A percentile compares a stretch with the other conserved stretches of the same genome.
Evolutionary conservation across 768 basidiomycete species (phyloP).

Genomic region (Calocybe indica): DNA sequence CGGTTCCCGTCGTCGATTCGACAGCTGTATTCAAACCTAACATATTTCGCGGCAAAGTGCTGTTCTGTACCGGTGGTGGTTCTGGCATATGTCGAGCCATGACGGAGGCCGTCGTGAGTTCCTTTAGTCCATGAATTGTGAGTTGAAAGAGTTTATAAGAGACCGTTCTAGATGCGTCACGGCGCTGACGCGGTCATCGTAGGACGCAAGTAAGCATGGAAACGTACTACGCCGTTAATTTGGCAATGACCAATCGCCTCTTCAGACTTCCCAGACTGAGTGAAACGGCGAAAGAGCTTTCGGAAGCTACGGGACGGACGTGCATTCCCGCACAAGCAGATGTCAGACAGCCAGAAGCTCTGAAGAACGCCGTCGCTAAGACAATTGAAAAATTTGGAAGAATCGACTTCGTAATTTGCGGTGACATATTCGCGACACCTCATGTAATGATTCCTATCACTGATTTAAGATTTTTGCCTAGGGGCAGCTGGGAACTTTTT

Average conservation of each 20-base stretch:
- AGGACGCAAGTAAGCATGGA: constrained; percentile 68
- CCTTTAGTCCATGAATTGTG: too few relatives aligned
- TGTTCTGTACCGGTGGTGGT: constrained; percentile 88
- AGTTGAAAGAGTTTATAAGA: too few relatives aligned
- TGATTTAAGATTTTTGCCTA: constrained; percentile 18
- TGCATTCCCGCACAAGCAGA: constrained; percentile 79
- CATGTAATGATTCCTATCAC: neutral
- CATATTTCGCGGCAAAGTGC: constrained; percentile 86
- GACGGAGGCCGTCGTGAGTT: constrained; percentile 73
- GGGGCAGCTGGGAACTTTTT: constrained; percentile 97
- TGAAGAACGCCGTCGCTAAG: constrained; percentile 70
- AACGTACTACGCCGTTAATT: too few relatives aligned
- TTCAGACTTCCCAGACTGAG: constrained; percentile 65
- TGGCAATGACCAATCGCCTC: neutral
- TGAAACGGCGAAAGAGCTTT: constrained; percentile 65
- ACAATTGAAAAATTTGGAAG: constrained; percentile 73
- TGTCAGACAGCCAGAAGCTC: constrained; percentile 68
- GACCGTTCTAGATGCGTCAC: constrained; percentile 59
- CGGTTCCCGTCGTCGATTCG: constrained; percentile 46
- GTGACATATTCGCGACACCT: constrained; percentile 27
- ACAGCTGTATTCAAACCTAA: constrained; percentile 66
- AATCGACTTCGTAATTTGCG: constrained; percentile 95
- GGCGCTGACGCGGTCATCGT: constrained; percentile 80
- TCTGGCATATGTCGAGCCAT: constrained; percentile 91
- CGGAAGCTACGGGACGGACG: constrained; percentile 56